These are phyloP conservation scores for Lepidium didymum DNA, from an alignment of 345 rosid species.

Conservation along the genomic window DNA sequence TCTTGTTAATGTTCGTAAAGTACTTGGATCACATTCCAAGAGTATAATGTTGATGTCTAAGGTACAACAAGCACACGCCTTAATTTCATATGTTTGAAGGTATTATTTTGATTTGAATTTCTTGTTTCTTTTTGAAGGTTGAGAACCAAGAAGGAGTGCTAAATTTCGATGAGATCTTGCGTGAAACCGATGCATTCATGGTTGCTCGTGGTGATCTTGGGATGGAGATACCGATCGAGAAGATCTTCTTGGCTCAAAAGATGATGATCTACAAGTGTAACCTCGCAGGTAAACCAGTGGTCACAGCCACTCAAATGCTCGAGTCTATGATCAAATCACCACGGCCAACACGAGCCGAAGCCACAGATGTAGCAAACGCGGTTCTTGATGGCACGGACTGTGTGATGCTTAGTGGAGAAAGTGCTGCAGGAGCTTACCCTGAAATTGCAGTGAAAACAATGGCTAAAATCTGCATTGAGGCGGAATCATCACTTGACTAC, in stretches of 20 bases:
- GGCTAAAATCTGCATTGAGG: conserved; percentile 10
- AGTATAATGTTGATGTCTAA: conserved; percentile 27
- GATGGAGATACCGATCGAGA: conserved; percentile 79
- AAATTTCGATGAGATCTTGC: conserved; percentile 53
- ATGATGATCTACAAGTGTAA: conserved; percentile 57
- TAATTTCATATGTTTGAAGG: neutral
- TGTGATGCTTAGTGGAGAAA: conserved; percentile 16
- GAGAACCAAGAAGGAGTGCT: conserved; percentile 63
- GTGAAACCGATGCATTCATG: conserved; percentile 61
- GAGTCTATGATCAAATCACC: conserved; percentile 21
- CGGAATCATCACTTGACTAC: conserved; percentile 14
- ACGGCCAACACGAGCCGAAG: conserved; percentile 14
- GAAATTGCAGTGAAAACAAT: conserved; percentile 8
- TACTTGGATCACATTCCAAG: conserved; percentile 38
- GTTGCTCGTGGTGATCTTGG: conserved; percentile 89
- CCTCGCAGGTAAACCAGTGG: conserved; percentile 32
- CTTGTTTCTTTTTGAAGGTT: conserved; percentile 32
- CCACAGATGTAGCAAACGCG: conserved; percentile 16
- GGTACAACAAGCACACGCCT: neutral
- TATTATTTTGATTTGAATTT: neutral
- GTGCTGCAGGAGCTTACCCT: conserved; percentile 18
- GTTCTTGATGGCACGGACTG: conserved; percentile 17
- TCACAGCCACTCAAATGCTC: conserved; percentile 15
- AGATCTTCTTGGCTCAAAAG: conserved; percentile 71
- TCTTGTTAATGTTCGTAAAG: conserved; percentile 43